phyloP scores from a whole-genome alignment of 2,329 filamentous ascomycete species.

The Paraphaeosphaeria minitans region DNA sequence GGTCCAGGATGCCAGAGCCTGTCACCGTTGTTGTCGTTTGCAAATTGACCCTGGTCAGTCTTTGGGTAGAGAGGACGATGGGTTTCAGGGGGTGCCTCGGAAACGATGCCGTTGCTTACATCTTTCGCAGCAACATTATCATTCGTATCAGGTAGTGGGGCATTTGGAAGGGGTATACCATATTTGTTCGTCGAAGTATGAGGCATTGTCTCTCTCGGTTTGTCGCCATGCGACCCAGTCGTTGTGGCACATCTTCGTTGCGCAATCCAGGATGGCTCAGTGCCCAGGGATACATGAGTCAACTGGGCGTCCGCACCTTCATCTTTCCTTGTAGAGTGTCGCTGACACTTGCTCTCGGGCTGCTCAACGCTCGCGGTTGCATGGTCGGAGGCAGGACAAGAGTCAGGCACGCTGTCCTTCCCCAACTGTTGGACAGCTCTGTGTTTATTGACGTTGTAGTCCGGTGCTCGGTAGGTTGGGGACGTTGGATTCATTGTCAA shows the following conservation, averaged over 20 bases:
- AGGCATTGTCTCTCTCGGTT: not conserved
- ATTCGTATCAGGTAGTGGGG: not conserved
- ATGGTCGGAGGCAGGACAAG: not conserved
- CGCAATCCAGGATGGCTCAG: not conserved
- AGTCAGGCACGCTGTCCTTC: not conserved
- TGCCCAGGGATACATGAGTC: not conserved
- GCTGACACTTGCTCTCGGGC: not conserved
- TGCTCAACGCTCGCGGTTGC: not conserved
- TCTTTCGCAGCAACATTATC: not conserved
- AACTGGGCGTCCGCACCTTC: not conserved
- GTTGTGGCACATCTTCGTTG: conserved; percentile 20
- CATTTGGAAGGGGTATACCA: not conserved
- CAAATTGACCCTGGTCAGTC: not conserved
- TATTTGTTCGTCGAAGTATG: not conserved
- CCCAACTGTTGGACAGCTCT: not conserved
- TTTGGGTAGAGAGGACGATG: not conserved
- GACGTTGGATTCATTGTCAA: not conserved
- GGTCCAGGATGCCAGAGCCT: not conserved
- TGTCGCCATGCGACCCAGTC: conserved; percentile 26
- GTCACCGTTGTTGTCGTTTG: not conserved
- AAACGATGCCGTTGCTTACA: not conserved
- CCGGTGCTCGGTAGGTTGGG: conserved; percentile 2
- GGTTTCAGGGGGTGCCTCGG: not conserved
- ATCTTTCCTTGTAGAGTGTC: not conserved
- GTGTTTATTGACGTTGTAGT: conserved; percentile 4